Conservation (phyloP, 2,329 filamentous ascomycete species). For the Phyllosticta capitalensis region DNA sequence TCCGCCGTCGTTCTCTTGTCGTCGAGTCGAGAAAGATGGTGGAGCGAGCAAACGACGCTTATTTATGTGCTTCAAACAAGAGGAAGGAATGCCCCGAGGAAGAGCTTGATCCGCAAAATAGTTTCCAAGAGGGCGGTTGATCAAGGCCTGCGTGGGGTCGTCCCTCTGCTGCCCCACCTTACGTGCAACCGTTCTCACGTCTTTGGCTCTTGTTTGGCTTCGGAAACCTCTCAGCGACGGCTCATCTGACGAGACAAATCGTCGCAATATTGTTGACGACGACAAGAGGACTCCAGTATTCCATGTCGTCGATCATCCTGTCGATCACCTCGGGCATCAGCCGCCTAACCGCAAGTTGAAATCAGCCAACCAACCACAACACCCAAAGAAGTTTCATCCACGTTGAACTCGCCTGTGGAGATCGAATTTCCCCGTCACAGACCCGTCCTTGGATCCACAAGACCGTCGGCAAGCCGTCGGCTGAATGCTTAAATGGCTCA, state of each 20-base stretch:
- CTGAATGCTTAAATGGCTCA: neutral
- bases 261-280: neutral
- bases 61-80: neutral
- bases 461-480: neutral
- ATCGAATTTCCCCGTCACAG: neutral
- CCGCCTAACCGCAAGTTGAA: neutral
- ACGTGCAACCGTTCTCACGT: neutral
- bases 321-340: neutral
- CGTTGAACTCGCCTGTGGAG: too few species aligned
- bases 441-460: neutral
- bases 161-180: neutral
- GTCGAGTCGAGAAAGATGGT: neutral
- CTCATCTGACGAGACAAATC: neutral
- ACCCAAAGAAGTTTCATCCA: too few species aligned
- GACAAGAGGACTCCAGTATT: neutral
- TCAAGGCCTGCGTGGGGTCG: neutral
- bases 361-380: too few species aligned
- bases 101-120: neutral
- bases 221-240: neutral
- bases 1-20: neutral
- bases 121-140: neutral
- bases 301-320: neutral
- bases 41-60: neutral
- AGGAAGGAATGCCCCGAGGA: neutral
- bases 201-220: neutral